Percentiles rank a stretch among this genome's conserved stretches.
Evolutionary conservation across 192 early-diverging fungal species (phyloP).

Genomic region (Podila horticola): DNA sequence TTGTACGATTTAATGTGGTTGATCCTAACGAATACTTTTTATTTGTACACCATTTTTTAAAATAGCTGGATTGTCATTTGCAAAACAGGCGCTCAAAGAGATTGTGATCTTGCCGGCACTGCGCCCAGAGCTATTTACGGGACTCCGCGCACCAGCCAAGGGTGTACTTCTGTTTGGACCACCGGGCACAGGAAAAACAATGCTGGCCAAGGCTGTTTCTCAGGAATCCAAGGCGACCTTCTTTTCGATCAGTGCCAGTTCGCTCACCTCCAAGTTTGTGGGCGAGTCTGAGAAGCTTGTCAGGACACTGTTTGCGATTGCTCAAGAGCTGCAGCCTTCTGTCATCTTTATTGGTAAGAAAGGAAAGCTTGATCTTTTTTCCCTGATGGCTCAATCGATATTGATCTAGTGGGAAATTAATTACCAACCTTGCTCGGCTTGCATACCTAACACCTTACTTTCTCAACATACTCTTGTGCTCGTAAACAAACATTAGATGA

Average conservation of each 20-base stretch:
- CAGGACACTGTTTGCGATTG: slow-evolving; percentile 87
- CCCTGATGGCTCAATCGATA: no score
- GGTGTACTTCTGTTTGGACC: slow-evolving; percentile 91
- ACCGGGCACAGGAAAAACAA: slow-evolving; percentile 95
- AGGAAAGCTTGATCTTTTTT: no score
- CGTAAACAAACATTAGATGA: slow-evolving; percentile 12
- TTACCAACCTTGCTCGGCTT: no score
- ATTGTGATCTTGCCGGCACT: slow-evolving; percentile 82
- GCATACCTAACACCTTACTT: background rate
- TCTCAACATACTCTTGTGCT: background rate
- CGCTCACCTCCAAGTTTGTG: slow-evolving; percentile 92
- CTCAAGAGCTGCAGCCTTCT: slow-evolving; percentile 79
- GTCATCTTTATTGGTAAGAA: slow-evolving; percentile 88
- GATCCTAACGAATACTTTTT: no score
- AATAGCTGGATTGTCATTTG: slow-evolving; percentile 80
- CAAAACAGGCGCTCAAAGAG: slow-evolving; percentile 79
- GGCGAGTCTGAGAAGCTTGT: slow-evolving; percentile 90
- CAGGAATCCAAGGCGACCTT: slow-evolving; percentile 81
- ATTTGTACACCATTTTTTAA: background rate
- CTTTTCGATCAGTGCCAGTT: slow-evolving; percentile 87
- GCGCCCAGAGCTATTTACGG: slow-evolving; percentile 64
- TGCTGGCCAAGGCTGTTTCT: slow-evolving; percentile 39
- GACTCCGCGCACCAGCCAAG: slow-evolving; percentile 84
- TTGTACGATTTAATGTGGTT: no score
- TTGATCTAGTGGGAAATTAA: no score